Base-by-base conservation (phyloP, 768 basidiomycete genomes). In the Psilocybe sp. region DNA sequence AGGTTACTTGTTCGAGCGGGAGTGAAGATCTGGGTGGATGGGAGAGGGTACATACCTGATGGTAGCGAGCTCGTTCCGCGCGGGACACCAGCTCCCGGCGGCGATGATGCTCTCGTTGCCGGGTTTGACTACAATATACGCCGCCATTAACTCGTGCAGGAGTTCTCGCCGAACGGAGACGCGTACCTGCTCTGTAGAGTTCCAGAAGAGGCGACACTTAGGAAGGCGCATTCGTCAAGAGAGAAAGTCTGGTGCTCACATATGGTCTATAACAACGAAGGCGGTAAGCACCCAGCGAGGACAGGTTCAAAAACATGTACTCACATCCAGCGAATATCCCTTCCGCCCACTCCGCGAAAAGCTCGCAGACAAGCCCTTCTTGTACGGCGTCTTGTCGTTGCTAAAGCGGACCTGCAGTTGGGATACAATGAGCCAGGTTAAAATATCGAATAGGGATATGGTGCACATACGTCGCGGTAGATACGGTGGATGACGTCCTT, bases 341-440 rank as follows among this genome's bases (percentile, higher is more conserved):
- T 98, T 98, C 37, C 89, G 72, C 2, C 96, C 96, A 23, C 88
- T 88, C 41, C 97, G 75, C 3, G 92, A 94, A 57, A 95, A 90
- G 47, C 85, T 87, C 0, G 91, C 89, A 0, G 87, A 87, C 31
- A 98, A 77, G 9, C 76, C 76, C 5, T 67, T 79, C 69, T 98
- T 98, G 73, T 99, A 99, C 0, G 96, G 96, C 4, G 96, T 99
- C 71, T 94, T 95, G 64, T 94, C 89, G 49, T 91, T 91, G 62
- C 89, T 92, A 68, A 96, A 97, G 12, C 94, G 81, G 18, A 96
- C 66, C 89, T 92, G n/a, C 12, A n/a, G 14, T 38, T 14, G 35
- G 23, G 46, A 13, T 41, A 16, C 45, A 32, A 37, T 9, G 19
- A 38, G 4, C 13, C 8, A 40, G 12, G 10, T 16, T 13, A 12